Evolutionary conservation across 2,329 filamentous ascomycete genomes (phyloP), one percentile per base, ranked within the genome.

Genomic region (Sporothrix luriei): DNA sequence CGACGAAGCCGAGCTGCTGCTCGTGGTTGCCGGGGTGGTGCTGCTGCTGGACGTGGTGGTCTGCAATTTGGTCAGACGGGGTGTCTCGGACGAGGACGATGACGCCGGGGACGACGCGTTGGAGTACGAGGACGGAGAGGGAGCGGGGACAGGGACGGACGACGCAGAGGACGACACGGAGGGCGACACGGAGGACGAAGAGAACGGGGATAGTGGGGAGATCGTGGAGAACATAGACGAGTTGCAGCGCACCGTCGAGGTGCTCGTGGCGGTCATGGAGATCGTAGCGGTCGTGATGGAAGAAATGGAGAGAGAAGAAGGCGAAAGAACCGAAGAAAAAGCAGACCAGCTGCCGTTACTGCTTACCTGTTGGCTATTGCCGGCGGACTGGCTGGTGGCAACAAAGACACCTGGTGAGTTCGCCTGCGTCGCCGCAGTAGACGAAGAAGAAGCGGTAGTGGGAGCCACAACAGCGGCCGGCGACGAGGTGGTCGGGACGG

Each of bases 391-490:
- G 61, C 64, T 71, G 52, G 66, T 71, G 62, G 46, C 69, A n/a
- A 70, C 65, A 40, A 72, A 72, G 59, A 73, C 64, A 46, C 66
- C 72, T 24, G 71, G 66, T 2, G 70, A 68, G 26, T 66, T 38
- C 29, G 33, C 16, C 19, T 46, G n/a, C n/a, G 68, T 55, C 4
- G 52, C 26, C 29, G 54, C 43, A 19, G 64, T 40, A 55, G 67
- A 43, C 33, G 68, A 43, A 26, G 68, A 52, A 48, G 68, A 62
- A 38, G 61, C 43, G 66, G 49, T 62, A 21, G 65, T 43, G n/a
- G 51, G 13, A 14, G 59, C 24, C 7, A 46, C n/a, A 6, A 55
- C 49, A 13, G 57, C 29, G 16, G 21, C 54, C 3, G 43, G 10
- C 21, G 68, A 40, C 11, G 52, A 57, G 24, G 57, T 51, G 4